Evolutionary conservation across 179 eudicot genomes (phyloP).

Genomic region (Pouteria campechiana): DNA sequence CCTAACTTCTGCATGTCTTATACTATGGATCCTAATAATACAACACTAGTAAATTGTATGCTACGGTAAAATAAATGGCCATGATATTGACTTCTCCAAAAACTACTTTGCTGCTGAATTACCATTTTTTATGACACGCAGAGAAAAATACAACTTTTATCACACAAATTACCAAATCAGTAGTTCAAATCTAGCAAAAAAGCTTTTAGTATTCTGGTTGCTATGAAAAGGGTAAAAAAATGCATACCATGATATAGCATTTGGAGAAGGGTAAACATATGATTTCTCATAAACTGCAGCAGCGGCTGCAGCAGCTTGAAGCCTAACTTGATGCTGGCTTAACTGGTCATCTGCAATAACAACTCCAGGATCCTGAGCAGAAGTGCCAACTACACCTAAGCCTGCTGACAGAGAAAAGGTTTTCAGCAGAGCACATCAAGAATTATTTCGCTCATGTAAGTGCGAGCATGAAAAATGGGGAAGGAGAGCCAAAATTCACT

Average conservation of each 20-base stretch:
- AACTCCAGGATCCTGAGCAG: slow-evolving; percentile 40
- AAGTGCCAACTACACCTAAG: slow-evolving; percentile 33
- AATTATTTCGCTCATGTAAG: no score
- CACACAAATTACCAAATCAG: neutral
- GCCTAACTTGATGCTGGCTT: slow-evolving; percentile 53
- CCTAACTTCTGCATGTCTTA: no score
- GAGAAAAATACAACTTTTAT: neutral
- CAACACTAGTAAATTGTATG: no score
- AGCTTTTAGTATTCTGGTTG: neutral
- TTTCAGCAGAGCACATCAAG: no score
- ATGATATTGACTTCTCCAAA: no score
- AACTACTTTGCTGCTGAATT: no score
- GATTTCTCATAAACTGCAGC: slow-evolving; percentile 84
- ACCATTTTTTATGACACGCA: neutral
- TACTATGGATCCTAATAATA: no score
- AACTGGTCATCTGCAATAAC: slow-evolving; percentile 23
- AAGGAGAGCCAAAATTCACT: no score
- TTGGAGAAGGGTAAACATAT: slow-evolving; percentile 74
- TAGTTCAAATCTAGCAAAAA: slow-evolving; percentile 1
- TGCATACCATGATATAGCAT: slow-evolving; percentile 51
- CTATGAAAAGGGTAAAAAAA: neutral
- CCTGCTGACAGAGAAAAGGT: slow-evolving; percentile 12
- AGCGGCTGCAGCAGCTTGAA: slow-evolving; percentile 93
- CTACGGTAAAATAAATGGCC: no score
- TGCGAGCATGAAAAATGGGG: no score